phyloP scores from a whole-genome alignment of 2,329 filamentous ascomycete genomes.

The Metarhizium humberi region DNA sequence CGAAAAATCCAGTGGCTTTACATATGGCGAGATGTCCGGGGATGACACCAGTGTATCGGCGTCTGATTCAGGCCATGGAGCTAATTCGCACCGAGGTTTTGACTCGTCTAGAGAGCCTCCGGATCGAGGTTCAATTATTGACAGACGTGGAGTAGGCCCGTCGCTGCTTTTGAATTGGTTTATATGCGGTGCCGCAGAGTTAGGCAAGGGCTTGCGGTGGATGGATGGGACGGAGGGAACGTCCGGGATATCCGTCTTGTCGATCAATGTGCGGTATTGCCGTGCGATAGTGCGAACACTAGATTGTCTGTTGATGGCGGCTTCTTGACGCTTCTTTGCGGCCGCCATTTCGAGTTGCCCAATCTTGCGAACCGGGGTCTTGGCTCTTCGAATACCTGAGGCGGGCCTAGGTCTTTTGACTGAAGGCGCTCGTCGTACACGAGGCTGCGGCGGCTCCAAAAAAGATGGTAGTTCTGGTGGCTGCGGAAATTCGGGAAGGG shows the following conservation, averaged over 20 bases:
- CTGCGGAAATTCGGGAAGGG: not conserved
- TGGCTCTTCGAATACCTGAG: slow-evolving; percentile 24
- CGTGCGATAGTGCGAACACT: slow-evolving; percentile 41
- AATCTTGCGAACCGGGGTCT: slow-evolving; percentile 40
- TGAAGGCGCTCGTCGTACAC: slow-evolving; percentile 3
- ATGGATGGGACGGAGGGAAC: slow-evolving; percentile 16
- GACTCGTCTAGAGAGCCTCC: slow-evolving; percentile 1
- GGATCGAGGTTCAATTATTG: not conserved
- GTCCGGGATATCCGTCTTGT: slow-evolving; percentile 24
- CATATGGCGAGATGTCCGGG: slow-evolving; percentile 36
- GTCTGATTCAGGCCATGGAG: slow-evolving; percentile 29
- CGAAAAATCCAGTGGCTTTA: slow-evolving; percentile 36
- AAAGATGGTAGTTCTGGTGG: not conserved
- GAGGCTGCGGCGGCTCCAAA: not conserved
- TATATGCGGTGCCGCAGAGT: not conserved
- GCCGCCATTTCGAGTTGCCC: slow-evolving; percentile 35
- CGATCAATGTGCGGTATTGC: slow-evolving; percentile 38
- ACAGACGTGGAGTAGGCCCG: slow-evolving; percentile 1
- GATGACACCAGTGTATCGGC: slow-evolving; percentile 37
- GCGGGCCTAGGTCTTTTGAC: slow-evolving; percentile 2
- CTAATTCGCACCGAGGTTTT: not conserved
- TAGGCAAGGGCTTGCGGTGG: slow-evolving; percentile 9
- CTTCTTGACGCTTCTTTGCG: slow-evolving; percentile 10
- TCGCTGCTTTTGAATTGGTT: not conserved
- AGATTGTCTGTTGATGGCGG: slow-evolving; percentile 22